A percentile compares a stretch with the other conserved stretches of the same genome.
Evolutionary conservation across 352 stramenopile species (phyloP).

Genomic region (Phytophthora crassamura): DNA sequence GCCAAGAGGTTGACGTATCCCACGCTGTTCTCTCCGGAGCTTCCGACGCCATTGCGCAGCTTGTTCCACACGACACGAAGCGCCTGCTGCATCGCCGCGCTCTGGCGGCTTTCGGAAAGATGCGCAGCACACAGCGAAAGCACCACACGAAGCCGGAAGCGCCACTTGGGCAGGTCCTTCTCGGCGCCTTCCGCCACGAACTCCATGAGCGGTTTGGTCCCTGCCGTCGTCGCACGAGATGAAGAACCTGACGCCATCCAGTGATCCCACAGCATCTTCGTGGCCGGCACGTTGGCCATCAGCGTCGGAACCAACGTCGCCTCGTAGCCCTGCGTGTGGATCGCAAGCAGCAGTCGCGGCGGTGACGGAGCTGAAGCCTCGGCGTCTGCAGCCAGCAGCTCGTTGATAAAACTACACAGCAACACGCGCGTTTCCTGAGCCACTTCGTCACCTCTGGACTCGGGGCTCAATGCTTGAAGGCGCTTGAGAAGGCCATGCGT

Average conservation of each 20-base stretch:
- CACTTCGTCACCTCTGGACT: constrained; percentile 23
- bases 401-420: constrained; percentile 42
- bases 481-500: constrained; percentile 54
- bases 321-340: constrained; percentile 67
- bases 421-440: constrained; percentile 27
- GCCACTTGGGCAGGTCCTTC: constrained; percentile 58
- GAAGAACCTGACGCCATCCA: constrained; percentile 50
- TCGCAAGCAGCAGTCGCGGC: constrained; percentile 43
- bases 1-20: constrained; percentile 46
- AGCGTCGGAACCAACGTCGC: constrained; percentile 38
- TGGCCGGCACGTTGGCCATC: constrained; percentile 41
- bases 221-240: constrained; percentile 23
- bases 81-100: constrained; percentile 46
- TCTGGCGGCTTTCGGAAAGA: constrained; percentile 45
- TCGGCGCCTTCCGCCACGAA: constrained; percentile 53
- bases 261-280: constrained; percentile 59
- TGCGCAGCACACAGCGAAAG: constrained; percentile 56
- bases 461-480: constrained; percentile 26
- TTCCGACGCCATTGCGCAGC: constrained; percentile 47
- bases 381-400: constrained; percentile 45
- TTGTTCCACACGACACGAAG: constrained; percentile 72
- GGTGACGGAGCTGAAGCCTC: constrained; percentile 20
- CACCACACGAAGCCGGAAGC: constrained; percentile 62
- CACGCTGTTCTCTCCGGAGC: constrained; percentile 31
- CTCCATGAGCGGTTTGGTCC: constrained; percentile 58